Conservation (phyloP, 2,329 filamentous ascomycete genomes). For the Fusarium floridanum region DNA sequence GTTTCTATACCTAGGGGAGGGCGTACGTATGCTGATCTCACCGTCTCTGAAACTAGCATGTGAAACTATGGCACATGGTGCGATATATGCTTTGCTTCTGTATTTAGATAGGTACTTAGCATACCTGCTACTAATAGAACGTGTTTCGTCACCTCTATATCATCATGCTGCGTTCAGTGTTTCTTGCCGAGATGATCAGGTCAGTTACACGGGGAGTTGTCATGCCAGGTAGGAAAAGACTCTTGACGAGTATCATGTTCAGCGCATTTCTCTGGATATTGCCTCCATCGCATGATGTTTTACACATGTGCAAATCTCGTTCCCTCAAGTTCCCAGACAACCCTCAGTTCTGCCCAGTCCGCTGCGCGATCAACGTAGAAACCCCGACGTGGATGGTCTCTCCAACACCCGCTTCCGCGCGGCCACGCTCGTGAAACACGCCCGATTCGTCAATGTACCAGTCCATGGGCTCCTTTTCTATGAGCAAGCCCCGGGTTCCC, state of each 20-base stretch:
- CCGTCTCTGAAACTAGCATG: neutral
- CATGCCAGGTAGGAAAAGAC: neutral
- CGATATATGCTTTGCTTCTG: neutral
- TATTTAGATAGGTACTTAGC: neutral
- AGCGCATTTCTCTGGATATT: neutral
- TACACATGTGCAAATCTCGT: neutral
- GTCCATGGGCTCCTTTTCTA: conserved; percentile 35
- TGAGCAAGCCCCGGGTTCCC: conserved; percentile 23
- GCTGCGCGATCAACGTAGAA: conserved; percentile 11
- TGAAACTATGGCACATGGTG: neutral
- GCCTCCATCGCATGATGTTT: neutral
- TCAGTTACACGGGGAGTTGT: neutral
- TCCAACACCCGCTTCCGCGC: conserved; percentile 14
- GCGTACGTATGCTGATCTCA: neutral
- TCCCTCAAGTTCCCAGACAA: neutral
- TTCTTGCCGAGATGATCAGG: neutral
- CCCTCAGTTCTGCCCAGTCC: conserved; percentile 4
- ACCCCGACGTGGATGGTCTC: conserved; percentile 24
- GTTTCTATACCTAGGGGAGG: neutral
- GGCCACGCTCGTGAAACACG: conserved; percentile 35
- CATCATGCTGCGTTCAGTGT: neutral
- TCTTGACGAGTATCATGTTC: neutral
- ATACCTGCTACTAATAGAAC: neutral
- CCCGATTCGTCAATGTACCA: conserved; percentile 43
- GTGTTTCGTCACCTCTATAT: conserved; percentile 9